Base-by-base conservation (phyloP, 306 rosid genomes). In the Castanea crenata region DNA sequence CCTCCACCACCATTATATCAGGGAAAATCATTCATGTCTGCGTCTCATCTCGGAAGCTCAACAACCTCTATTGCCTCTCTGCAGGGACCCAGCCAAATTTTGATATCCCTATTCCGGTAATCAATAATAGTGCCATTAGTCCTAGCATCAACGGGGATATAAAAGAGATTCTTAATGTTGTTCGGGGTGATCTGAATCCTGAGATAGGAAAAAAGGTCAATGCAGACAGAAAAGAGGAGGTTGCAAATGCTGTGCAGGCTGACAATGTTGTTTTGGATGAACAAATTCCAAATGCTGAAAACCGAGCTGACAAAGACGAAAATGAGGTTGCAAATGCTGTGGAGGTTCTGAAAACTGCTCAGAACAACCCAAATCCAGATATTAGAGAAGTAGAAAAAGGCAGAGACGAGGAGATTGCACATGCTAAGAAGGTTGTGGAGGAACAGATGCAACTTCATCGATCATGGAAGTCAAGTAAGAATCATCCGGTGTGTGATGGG, bases 1-100 rank as follows among this genome's bases (percentile, higher is more conserved):
- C 94, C 71, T 83, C 88, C 76, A 74, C 90, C 75, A 85, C 92
- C 72, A 75, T 88, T 65, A 79, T 92, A 49, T 82, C 92, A 1
- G 90, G 92, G 73, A 90, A 92, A 80, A 78, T 90, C 21, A 68
- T 92, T 74, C 97, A 87, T 87, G 85, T 92, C 64, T 92, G 94
- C 31, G 84, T 92, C 73, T 89, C 93, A 4, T 87, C 93, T 6
- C 84, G 94, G 71, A 92, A 86, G 83, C 85, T 88, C 78, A 83
- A 87, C 77, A 85, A 84, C 67, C 89, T 85, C 78, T 92, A 90
- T 57, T 92, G 93, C 79, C 78, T 92, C 19, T 87, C 94, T 62
- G 94, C 94, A 8, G 94, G 94, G 18, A 82, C 93, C 25, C 87
- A 78, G 32, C 90, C 92, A 64, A 88, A 85, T 14, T 75, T 90